phyloP scores from a whole-genome alignment of 225 moss, liverwort and hornwort genomes.

The Pseudisothecium myosuroides region DNA sequence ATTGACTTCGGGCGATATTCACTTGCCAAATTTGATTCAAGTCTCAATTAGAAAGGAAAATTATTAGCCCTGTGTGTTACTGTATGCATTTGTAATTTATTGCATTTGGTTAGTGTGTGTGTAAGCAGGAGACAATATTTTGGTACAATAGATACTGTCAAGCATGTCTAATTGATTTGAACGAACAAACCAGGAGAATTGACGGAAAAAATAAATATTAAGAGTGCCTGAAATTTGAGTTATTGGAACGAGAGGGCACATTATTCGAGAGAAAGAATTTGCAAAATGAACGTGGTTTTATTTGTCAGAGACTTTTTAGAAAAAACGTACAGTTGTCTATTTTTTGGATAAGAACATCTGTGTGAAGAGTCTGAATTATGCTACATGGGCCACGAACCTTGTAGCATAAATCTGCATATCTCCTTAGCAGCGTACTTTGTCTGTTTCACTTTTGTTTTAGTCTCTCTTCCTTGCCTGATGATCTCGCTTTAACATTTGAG shows the following conservation, averaged over 20 bases:
- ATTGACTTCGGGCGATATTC: background rate
- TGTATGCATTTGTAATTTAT: background rate
- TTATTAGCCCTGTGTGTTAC: background rate
- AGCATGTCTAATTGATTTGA: background rate
- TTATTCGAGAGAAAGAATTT: background rate
- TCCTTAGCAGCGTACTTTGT: background rate
- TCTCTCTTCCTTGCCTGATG: background rate
- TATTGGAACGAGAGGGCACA: background rate
- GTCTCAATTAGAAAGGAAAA: background rate
- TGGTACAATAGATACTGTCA: background rate
- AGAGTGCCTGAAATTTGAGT: background rate
- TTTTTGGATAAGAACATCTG: background rate
- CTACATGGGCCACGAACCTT: background rate
- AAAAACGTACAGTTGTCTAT: background rate
- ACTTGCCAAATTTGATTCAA: background rate
- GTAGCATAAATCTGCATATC: background rate
- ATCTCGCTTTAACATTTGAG: background rate
- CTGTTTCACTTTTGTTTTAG: background rate
- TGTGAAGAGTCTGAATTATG: background rate
- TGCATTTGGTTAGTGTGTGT: background rate
- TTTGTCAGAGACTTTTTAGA: background rate
- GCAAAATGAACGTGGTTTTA: background rate
- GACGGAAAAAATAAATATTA: too few species aligned
- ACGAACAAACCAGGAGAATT: background rate
- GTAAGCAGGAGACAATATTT: background rate